phyloP scores from a whole-genome alignment of 495 filamentous ascomycete species.

The Talaromyces nanjingensis region DNA sequence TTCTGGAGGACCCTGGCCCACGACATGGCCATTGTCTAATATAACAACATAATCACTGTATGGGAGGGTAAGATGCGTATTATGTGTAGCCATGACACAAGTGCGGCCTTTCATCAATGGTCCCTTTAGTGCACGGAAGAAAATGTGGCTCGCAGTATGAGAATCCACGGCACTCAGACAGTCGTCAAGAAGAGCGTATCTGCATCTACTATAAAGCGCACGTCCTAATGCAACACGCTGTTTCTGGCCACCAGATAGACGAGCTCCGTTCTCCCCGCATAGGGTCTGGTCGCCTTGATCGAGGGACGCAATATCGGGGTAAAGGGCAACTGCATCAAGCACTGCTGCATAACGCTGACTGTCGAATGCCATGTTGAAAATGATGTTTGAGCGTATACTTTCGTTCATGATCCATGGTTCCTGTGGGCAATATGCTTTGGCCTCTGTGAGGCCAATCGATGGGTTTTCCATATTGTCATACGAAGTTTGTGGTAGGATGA shows the following conservation, averaged over 20 bases:
- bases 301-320: conserved; percentile 74
- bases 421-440: conserved; percentile 50
- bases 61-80: conserved; percentile 61
- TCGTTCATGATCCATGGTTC: conserved; percentile 64
- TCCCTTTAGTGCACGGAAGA: conserved; percentile 64
- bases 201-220: background rate
- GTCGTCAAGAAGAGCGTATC: conserved; percentile 62
- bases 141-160: conserved; percentile 68
- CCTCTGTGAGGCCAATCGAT: background rate
- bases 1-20: conserved; percentile 14
- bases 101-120: conserved; percentile 58
- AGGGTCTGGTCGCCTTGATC: conserved; percentile 75
- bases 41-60: conserved; percentile 62
- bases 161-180: conserved; percentile 61
- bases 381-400: conserved; percentile 58
- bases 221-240: conserved; percentile 30
- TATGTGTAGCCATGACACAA: conserved; percentile 71
- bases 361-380: conserved; percentile 53
- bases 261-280: conserved; percentile 82
- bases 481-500: conserved; percentile 33
- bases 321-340: conserved; percentile 57
- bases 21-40: conserved; percentile 55
- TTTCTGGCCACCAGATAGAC: conserved; percentile 81
- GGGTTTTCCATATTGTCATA: background rate
- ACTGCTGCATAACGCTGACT: conserved; percentile 15